phyloP scores from a whole-genome alignment of 1,139 yeast genomes.

The Nakaseomyces kungkrabaensis region DNA sequence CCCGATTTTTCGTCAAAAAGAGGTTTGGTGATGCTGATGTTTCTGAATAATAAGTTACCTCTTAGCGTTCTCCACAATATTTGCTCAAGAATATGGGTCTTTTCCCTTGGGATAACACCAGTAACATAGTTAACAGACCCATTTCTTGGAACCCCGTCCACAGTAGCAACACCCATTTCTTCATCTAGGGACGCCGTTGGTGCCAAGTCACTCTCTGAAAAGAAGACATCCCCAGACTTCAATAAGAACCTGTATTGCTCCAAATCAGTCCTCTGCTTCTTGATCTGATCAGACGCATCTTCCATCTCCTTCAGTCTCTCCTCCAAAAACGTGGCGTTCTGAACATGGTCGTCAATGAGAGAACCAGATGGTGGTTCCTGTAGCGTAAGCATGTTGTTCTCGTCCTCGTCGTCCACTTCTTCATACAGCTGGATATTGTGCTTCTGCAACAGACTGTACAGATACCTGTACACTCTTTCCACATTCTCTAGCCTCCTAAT shows the following conservation, averaged over 20 bases:
- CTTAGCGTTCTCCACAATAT: slow-evolving; percentile 89
- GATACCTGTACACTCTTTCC: slow-evolving; percentile 45
- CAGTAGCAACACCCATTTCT: slow-evolving; percentile 8
- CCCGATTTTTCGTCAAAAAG: slow-evolving; percentile 42
- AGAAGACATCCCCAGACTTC: slow-evolving; percentile 58
- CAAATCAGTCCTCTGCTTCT: slow-evolving; percentile 45
- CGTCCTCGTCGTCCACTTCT: slow-evolving; percentile 10
- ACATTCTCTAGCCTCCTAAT: slow-evolving; percentile 58
- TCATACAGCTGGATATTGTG: slow-evolving; percentile 40
- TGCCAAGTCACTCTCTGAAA: slow-evolving; percentile 26
- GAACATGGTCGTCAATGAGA: slow-evolving; percentile 67
- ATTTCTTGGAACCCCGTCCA: slow-evolving; percentile 8
- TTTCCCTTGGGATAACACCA: slow-evolving; percentile 72
- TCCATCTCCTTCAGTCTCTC: slow-evolving; percentile 47
- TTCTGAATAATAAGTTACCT: slow-evolving; percentile 75
- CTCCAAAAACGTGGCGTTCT: slow-evolving; percentile 54
- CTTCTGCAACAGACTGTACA: slow-evolving; percentile 37
- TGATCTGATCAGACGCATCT: slow-evolving; percentile 45
- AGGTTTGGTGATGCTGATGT: slow-evolving; percentile 55
- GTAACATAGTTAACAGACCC: slow-evolving; percentile 53
- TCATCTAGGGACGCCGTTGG: slow-evolving; percentile 4
- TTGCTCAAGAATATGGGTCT: slow-evolving; percentile 64
- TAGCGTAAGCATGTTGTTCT: neutral
- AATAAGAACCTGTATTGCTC: slow-evolving; percentile 61
- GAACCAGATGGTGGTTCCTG: slow-evolving; percentile 39